phyloP scores from a whole-genome alignment of 257 asterid genomes.

The Solanum ossicruentum region DNA sequence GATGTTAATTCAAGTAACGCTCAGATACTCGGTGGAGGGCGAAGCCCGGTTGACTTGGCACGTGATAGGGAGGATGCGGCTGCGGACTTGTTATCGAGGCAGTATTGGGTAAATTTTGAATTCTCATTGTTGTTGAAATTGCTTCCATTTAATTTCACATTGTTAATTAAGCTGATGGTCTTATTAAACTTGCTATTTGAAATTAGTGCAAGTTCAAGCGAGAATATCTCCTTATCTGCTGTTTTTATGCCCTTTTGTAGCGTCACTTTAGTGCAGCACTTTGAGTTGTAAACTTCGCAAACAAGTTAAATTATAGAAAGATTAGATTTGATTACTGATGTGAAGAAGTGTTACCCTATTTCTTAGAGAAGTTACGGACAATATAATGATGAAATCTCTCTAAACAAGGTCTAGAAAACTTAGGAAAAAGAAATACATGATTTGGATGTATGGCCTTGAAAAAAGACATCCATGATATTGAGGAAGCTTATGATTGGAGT shows the following conservation, averaged over 20 bases:
- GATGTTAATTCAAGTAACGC: constrained; percentile 31
- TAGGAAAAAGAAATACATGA: neutral
- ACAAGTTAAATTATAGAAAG: neutral
- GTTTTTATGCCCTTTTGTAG: neutral
- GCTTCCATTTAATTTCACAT: neutral
- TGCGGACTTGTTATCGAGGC: constrained; percentile 82
- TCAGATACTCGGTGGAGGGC: constrained; percentile 9
- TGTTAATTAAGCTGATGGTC: neutral
- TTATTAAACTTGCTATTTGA: neutral
- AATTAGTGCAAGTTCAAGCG: neutral
- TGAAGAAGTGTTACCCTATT: neutral
- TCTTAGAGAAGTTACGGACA: neutral
- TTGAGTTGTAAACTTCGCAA: neutral
- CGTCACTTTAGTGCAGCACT: neutral
- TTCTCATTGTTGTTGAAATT: neutral
- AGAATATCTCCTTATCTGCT: neutral
- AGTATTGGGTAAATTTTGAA: constrained; percentile 68
- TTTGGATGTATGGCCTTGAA: neutral
- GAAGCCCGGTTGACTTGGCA: constrained; percentile 1
- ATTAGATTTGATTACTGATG: neutral
- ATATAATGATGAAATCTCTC: neutral
- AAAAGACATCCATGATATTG: neutral
- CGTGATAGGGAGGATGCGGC: constrained; percentile 35
- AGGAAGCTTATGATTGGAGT: too few relatives aligned
- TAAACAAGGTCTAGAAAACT: neutral